phyloP scores from a whole-genome alignment of 148 eudicot species.

The Nyssa sinensis region DNA sequence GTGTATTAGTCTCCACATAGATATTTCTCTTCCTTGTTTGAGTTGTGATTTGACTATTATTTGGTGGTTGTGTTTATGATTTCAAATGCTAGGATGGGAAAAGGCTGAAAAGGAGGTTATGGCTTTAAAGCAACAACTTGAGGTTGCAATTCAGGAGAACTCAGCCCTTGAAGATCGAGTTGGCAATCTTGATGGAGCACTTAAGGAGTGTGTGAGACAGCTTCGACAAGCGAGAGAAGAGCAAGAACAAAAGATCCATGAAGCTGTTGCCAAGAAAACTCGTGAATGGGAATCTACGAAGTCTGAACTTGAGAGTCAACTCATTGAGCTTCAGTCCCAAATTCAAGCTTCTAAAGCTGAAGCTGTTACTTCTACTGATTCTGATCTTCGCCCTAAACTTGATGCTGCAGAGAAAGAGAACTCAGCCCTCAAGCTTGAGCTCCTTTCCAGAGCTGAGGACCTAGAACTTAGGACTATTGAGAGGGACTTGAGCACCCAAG shows the following conservation, averaged over 20 bases:
- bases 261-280: conserved; percentile 40
- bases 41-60: neutral
- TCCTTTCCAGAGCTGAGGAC: conserved; percentile 40
- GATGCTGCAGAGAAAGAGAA: conserved; percentile 54
- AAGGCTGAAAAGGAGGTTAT: conserved; percentile 64
- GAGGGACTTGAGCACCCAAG: conserved; percentile 79
- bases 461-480: conserved; percentile 53
- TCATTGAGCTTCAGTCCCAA: conserved; percentile 47
- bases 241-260: conserved; percentile 53
- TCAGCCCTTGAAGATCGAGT: conserved; percentile 63
- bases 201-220: conserved; percentile 85
- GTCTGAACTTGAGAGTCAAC: conserved; percentile 49
- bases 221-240: conserved; percentile 71
- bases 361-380: conserved; percentile 22
- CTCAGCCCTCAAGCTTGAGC: conserved; percentile 45
- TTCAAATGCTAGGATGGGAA: conserved; percentile 69
- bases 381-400: conserved; percentile 33
- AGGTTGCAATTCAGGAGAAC: conserved; percentile 45
- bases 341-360: conserved; percentile 44
- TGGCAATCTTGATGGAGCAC: conserved; percentile 77
- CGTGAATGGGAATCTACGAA: conserved; percentile 46
- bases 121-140: conserved; percentile 53
- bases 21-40: neutral
- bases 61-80: neutral
- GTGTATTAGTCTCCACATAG: neutral